Conservation (phyloP, 768 basidiomycete genomes). For the Mrakia frigida region DNA sequence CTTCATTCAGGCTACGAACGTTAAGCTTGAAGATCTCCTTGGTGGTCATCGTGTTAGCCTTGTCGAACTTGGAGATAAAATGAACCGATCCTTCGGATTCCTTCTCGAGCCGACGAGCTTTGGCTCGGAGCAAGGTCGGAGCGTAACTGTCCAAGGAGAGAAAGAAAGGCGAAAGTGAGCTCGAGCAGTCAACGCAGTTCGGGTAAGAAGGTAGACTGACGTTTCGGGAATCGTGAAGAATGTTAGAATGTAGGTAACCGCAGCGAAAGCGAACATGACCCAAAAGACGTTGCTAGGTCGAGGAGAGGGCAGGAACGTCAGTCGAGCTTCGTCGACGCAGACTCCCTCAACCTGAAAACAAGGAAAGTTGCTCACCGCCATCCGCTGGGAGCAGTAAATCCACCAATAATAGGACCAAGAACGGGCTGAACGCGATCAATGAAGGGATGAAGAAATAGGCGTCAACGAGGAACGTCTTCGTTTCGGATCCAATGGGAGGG, state of each 20-base stretch:
- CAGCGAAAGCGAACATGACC: slow-evolving; percentile 54
- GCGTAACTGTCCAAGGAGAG: slow-evolving; percentile 57
- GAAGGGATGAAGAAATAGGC: too few species aligned
- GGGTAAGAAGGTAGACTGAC: slow-evolving; percentile 38
- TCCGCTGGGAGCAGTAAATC: slow-evolving; percentile 49
- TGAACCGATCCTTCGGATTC: slow-evolving; percentile 46
- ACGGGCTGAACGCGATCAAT: not conserved
- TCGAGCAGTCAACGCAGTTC: not conserved
- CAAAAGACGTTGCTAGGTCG: slow-evolving; percentile 57
- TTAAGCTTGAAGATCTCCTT: slow-evolving; percentile 55
- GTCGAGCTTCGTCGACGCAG: too few species aligned
- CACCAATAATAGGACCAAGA: slow-evolving; percentile 55
- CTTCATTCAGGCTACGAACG: too few species aligned
- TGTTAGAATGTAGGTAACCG: slow-evolving; percentile 50
- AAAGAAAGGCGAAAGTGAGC: slow-evolving; percentile 49
- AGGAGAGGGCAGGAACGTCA: too few species aligned
- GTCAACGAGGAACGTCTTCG: too few species aligned
- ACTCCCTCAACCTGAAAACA: too few species aligned
- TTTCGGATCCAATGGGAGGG: too few species aligned
- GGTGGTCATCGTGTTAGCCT: slow-evolving; percentile 52
- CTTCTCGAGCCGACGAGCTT: slow-evolving; percentile 49
- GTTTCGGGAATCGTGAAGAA: slow-evolving; percentile 60
- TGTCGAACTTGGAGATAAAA: slow-evolving; percentile 57
- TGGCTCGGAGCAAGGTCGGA: slow-evolving; percentile 54
- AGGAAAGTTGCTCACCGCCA: slow-evolving; percentile 45